phyloP scores from a whole-genome alignment of 257 asterid genomes.

The Lithospermum erythrorhizon region DNA sequence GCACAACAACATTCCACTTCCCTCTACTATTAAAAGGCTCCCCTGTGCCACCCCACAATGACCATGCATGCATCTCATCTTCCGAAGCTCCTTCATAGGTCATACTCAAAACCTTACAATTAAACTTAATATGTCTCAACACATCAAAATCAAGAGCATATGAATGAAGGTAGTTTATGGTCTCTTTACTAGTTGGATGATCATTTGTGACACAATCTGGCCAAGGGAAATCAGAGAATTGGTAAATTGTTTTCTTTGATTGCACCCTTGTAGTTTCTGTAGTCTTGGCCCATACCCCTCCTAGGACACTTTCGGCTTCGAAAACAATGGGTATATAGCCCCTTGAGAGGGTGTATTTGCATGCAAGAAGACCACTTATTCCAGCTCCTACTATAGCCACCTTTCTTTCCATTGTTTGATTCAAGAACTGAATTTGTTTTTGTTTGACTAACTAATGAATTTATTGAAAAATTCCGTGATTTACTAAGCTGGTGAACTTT shows the following conservation, averaged over 20 bases:
- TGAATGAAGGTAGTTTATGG: constrained; percentile 26
- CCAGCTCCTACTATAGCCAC: constrained; percentile 47
- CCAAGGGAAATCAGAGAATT: constrained; percentile 51
- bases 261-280: constrained; percentile 21
- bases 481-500: no score
- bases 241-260: constrained; percentile 23
- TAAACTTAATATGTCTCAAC: constrained; percentile 26
- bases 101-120: constrained; percentile 24
- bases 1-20: constrained; percentile 26
- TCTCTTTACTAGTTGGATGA: constrained; percentile 20
- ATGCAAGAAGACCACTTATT: constrained; percentile 47
- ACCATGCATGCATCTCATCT: constrained; percentile 23
- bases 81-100: constrained; percentile 17
- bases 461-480: no score
- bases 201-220: constrained; percentile 24
- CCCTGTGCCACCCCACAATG: constrained; percentile 26
- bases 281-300: constrained; percentile 30
- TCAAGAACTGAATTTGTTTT: no score
- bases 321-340: constrained; percentile 41
- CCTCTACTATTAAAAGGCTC: constrained; percentile 19
- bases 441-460: no score
- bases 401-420: constrained; percentile 11
- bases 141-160: constrained; percentile 29
- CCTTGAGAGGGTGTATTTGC: constrained; percentile 32
- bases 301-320: constrained; percentile 20